These are phyloP conservation scores for Chamaecrista fasciculata DNA, from an alignment of 306 rosid genomes.

Conservation along the genomic window DNA sequence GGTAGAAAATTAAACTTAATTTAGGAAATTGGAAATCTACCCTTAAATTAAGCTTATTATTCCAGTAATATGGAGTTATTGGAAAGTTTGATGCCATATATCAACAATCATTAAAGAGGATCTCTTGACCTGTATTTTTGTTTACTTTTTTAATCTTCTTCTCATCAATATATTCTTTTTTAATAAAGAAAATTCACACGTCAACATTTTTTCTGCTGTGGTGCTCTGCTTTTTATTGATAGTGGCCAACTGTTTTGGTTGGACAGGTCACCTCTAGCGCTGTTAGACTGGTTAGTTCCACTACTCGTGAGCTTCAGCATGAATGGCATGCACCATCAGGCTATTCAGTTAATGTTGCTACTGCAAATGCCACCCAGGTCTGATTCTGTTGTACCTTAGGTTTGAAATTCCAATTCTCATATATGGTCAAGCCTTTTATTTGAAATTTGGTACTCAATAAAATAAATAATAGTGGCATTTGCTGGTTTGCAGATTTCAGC, in stretches of 20 bases:
- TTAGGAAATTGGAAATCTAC: not conserved
- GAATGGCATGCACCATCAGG: conserved; percentile 89
- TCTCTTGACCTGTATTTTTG: too few relatives aligned
- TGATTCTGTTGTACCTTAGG: conserved; percentile 20
- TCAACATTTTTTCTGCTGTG: not conserved
- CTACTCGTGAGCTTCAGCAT: conserved; percentile 67
- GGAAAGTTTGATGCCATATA: not conserved
- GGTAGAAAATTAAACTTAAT: not conserved
- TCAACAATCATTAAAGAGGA: too few relatives aligned
- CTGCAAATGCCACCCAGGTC: conserved; percentile 97
- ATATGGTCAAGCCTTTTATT: too few relatives aligned
- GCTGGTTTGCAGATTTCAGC: too few relatives aligned
- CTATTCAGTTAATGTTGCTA: conserved; percentile 84
- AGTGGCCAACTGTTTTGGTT: conserved; percentile 15
- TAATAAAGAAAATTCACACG: too few relatives aligned
- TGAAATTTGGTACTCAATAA: too few relatives aligned
- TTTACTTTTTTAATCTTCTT: too few relatives aligned
- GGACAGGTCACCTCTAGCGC: conserved; percentile 79
- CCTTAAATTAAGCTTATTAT: not conserved
- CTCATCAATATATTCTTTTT: too few relatives aligned
- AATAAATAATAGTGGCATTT: too few relatives aligned
- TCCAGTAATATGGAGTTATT: conserved; percentile 15
- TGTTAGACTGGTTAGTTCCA: conserved; percentile 82
- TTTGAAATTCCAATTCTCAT: too few relatives aligned
- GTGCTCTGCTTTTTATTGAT: not conserved